Evolutionary conservation across 1,139 yeast species (phyloP).

Genomic region (Geotrichum phurueaensis): DNA sequence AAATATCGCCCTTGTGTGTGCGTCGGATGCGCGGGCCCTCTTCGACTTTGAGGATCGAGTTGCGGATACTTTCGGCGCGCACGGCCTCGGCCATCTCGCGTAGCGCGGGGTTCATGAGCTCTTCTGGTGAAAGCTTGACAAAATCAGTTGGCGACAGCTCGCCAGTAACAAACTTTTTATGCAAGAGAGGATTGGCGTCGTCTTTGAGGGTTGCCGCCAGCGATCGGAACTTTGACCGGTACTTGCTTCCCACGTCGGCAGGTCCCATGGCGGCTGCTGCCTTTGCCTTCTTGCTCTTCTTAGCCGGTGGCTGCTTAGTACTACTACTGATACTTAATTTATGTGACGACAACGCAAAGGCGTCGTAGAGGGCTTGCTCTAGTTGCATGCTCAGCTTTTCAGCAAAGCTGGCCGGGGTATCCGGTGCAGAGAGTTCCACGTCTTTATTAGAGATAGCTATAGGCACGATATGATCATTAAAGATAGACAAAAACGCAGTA

Average conservation of each 20-base stretch:
- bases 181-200: constrained; percentile 45
- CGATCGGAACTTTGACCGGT: constrained; percentile 51
- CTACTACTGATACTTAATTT: constrained; percentile 13
- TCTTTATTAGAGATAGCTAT: constrained; percentile 34
- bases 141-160: constrained; percentile 46
- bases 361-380: constrained; percentile 39
- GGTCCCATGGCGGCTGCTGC: constrained; percentile 14
- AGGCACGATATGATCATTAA: constrained; percentile 41
- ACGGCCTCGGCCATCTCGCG: constrained; percentile 66
- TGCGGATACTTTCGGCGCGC: constrained; percentile 59
- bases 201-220: constrained; percentile 51
- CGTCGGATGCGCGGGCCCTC: constrained; percentile 61
- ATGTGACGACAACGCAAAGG: constrained; percentile 30
- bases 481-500: constrained; percentile 37
- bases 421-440: constrained; percentile 35
- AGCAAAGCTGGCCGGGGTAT: constrained; percentile 38
- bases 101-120: constrained; percentile 65
- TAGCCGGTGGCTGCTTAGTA: constrained; percentile 2
- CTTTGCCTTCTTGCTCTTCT: constrained; percentile 22
- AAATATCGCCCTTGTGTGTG: constrained; percentile 83
- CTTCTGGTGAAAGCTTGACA: constrained; percentile 56
- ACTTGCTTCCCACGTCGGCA: constrained; percentile 39
- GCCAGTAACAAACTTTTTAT: constrained; percentile 44
- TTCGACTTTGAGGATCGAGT: constrained; percentile 52
- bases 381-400: constrained; percentile 38